Conservation (phyloP, 306 rosid species). For the Quercus parvula region DNA sequence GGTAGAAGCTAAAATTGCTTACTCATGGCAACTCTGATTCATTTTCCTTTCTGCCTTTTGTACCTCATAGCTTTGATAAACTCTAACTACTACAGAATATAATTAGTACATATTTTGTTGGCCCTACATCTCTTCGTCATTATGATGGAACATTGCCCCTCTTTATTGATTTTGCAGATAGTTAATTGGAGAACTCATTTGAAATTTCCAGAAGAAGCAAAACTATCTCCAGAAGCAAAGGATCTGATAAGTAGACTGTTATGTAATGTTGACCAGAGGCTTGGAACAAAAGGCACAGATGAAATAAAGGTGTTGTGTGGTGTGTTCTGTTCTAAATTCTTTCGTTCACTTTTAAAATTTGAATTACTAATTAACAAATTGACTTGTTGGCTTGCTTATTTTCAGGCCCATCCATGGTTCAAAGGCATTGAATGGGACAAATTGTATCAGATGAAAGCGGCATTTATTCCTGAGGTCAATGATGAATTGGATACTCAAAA, state of each 20-base stretch:
- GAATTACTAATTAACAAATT: conserved; percentile 26
- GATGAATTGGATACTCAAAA: conserved; percentile 97
- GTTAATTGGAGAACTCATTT: conserved; percentile 95
- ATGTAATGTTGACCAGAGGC: conserved; percentile 94
- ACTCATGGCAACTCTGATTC: background rate
- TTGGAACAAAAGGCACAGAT: conserved; percentile 95
- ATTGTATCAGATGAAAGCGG: conserved; percentile 90
- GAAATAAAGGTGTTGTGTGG: conserved; percentile 95
- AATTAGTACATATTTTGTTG: background rate
- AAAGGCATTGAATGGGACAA: conserved; percentile 90
- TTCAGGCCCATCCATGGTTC: conserved; percentile 95
- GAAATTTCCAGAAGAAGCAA: conserved; percentile 98
- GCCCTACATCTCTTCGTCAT: background rate
- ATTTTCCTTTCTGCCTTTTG: background rate
- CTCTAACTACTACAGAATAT: background rate
- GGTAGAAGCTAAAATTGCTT: background rate
- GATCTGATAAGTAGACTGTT: conserved; percentile 83
- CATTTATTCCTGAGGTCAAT: conserved; percentile 97
- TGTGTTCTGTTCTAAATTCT: conserved; percentile 56
- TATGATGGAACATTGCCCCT: conserved; percentile 11
- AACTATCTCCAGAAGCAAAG: conserved; percentile 85
- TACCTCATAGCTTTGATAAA: background rate
- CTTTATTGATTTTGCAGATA: conserved; percentile 59
- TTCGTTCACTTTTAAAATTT: conserved; percentile 17
- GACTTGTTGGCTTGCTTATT: conserved; percentile 30